Evolutionary conservation across 768 basidiomycete genomes (phyloP), one percentile per base, ranked within the genome.

Genomic region (Tylopilus sp.): DNA sequence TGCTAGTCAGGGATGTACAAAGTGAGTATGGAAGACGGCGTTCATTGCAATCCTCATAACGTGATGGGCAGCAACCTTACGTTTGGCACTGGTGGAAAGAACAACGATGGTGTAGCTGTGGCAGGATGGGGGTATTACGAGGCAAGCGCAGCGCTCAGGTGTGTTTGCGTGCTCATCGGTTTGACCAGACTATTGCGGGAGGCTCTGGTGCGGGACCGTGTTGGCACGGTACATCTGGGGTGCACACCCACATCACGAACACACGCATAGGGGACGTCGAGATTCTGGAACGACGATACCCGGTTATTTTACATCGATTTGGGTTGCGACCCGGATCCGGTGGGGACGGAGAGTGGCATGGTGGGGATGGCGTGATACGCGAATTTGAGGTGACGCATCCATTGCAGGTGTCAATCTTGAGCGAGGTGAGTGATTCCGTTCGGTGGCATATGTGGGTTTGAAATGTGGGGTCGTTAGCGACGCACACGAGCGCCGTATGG

Each of bases 181-280:
- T 23, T 36, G 39, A 25, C 36, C 39, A 44, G 89, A 98, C 95
- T 0, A 93, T 97, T 49, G 92, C 91, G 3, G 95, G 94, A 8
- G 95, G 95, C 20, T 90, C 89, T 5, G 95, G 95, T 5, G 93
- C 95, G 0, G 94, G 95, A 1, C 85, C 88, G 2, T 67, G 69
- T 10, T 95, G 93, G 94, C 83, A 94, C 61, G 95, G 95, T 4
- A 92, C 91, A 15, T 90, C 89, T 22, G 94, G 94, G 7, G 89
- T 95, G 2, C 94, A 95, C 67, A 93, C 91, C 2, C 91, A 94
- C 63, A 93, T 93, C 59, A 94, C 94, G 0, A 94, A 93, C 67
- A 93, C 91, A 10, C 83, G 91, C 11, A 94, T 94, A 39, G 91
- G 91, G 20, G 95, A 98, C 60, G 86, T 94, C 31, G 95, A 98